phyloP scores from a whole-genome alignment of 352 stramenopile genomes.

The Blastocystis sp. region DNA sequence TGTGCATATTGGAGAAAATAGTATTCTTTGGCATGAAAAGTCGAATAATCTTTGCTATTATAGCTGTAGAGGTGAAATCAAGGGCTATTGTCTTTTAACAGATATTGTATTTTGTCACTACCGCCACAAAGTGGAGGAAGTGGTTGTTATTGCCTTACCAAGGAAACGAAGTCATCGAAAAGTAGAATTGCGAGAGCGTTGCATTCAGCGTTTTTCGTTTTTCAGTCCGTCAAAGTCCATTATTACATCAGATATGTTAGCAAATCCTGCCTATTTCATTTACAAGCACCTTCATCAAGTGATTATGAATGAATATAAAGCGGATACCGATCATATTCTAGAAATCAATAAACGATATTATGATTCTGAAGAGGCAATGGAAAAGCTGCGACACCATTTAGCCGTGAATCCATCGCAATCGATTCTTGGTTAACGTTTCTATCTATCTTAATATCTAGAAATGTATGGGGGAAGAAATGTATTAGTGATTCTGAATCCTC shows the following conservation, averaged over 20 bases:
- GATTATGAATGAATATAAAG: constrained; percentile 18
- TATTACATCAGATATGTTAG: neutral
- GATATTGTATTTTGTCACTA: constrained; percentile 25
- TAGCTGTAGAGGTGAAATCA: neutral
- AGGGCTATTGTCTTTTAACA: neutral
- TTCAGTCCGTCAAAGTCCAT: neutral
- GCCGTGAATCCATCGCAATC: neutral
- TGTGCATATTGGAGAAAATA: neutral
- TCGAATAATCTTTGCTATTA: neutral
- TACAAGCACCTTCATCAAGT: neutral
- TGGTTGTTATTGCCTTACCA: neutral
- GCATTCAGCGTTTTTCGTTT: neutral
- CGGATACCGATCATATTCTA: neutral
- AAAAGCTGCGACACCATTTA: neutral
- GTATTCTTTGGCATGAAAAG: neutral
- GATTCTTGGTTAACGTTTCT: neutral
- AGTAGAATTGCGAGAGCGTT: neutral
- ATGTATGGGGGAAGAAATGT: neutral
- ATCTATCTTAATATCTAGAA: neutral
- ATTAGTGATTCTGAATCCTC: constrained; percentile 27
- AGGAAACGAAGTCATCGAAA: neutral
- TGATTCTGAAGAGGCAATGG: neutral
- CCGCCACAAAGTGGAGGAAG: neutral
- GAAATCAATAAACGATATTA: neutral
- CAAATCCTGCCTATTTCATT: constrained; percentile 6